phyloP scores from a whole-genome alignment of 2,329 filamentous ascomycete species.

The Trichoderma simmonsii region DNA sequence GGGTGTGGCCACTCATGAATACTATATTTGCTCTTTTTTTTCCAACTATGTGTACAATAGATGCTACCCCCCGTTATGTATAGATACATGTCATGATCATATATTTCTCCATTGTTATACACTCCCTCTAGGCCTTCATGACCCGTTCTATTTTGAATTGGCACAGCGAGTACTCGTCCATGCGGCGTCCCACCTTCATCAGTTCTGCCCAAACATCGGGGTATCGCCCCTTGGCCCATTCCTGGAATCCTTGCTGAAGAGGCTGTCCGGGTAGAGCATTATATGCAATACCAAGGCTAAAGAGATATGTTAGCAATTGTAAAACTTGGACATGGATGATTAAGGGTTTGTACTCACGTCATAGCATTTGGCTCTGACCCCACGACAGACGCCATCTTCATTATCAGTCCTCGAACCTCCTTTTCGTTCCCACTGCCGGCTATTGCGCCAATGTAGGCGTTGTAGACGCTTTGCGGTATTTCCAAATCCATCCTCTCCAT shows the following conservation, averaged over 20 bases:
- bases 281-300: constrained; percentile 70
- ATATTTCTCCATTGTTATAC: constrained; percentile 31
- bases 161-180: constrained; percentile 43
- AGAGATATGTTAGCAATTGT: constrained; percentile 20
- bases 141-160: constrained; percentile 50
- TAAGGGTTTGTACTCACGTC: constrained; percentile 56
- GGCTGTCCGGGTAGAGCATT: constrained; percentile 66
- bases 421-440: constrained; percentile 69
- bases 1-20: background rate
- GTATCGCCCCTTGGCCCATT: constrained; percentile 69
- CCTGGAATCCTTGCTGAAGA: constrained; percentile 66
- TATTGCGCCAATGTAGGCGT: constrained; percentile 72
- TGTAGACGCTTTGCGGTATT: constrained; percentile 69
- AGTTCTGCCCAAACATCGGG: constrained; percentile 67
- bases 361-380: constrained; percentile 65
- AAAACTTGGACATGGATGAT: background rate
- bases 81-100: constrained; percentile 30
- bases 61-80: constrained; percentile 32
- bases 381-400: constrained; percentile 62
- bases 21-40: background rate
- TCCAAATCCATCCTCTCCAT: constrained; percentile 74
- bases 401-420: constrained; percentile 63
- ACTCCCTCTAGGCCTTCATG: constrained; percentile 44
- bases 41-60: constrained; percentile 36
- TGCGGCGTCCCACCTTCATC: constrained; percentile 48